Conservation (phyloP, 73 alveolate species). For the Blepharisma stoltei region DNA sequence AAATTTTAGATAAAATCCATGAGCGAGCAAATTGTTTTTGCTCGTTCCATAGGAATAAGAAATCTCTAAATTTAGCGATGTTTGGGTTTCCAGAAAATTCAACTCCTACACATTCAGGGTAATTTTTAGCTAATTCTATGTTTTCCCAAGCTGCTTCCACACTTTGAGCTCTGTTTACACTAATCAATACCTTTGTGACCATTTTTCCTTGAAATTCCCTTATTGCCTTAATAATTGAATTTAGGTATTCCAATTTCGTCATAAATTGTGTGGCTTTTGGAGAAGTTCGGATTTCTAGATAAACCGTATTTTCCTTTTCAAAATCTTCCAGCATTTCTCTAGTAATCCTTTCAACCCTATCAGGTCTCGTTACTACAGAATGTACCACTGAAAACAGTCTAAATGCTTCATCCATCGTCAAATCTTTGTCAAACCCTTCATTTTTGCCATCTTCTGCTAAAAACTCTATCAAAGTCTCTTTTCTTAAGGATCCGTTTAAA, state of each 20-base stretch:
- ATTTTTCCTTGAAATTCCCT: constrained; percentile 47
- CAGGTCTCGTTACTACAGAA: constrained; percentile 54
- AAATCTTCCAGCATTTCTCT: constrained; percentile 87
- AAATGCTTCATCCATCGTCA: constrained; percentile 64
- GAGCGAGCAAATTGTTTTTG: too few species aligned
- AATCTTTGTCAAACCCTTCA: constrained; percentile 46
- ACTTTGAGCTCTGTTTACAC: constrained; percentile 70
- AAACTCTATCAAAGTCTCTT: constrained; percentile 75
- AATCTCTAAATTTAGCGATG: constrained; percentile 56
- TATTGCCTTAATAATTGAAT: constrained; percentile 60
- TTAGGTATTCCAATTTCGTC: constrained; percentile 68
- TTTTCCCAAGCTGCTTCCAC: constrained; percentile 70
- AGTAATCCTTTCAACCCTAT: constrained; percentile 56
- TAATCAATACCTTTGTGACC: constrained; percentile 62
- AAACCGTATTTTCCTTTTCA: constrained; percentile 64
- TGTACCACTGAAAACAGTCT: constrained; percentile 66
- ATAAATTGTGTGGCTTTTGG: constrained; percentile 74
- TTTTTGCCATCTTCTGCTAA: constrained; percentile 60
- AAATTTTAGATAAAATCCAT: too few species aligned
- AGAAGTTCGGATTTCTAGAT: constrained; percentile 85
- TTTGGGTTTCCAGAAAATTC: constrained; percentile 92
- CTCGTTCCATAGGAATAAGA: not conserved
- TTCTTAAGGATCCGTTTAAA: constrained; percentile 84
- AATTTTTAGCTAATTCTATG: constrained; percentile 58
- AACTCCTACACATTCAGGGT: constrained; percentile 67